phyloP scores from a whole-genome alignment of 1,284 basidiomycete genomes.

The Tranzscheliella williamsii region DNA sequence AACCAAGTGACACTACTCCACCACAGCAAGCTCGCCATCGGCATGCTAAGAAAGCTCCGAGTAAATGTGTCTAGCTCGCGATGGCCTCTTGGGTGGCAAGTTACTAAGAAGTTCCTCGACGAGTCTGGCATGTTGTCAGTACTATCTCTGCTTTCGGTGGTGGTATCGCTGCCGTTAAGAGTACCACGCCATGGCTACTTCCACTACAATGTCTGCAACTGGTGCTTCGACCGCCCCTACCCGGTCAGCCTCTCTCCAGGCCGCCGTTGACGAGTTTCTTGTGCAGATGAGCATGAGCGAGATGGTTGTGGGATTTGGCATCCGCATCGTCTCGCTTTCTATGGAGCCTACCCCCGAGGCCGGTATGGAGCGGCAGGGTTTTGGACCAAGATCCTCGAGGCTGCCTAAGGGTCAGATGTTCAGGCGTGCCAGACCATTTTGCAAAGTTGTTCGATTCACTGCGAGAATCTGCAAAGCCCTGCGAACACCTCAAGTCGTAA shows the following conservation, averaged over 20 bases:
- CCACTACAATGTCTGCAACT: too few species aligned
- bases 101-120: too few species aligned
- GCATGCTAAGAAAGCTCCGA: too few species aligned
- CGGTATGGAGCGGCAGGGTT: constrained; percentile 74
- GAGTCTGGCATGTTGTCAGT: constrained; percentile 63
- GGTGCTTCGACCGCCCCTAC: neutral
- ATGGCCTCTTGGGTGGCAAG: too few species aligned
- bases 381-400: constrained; percentile 78
- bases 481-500: constrained; percentile 84
- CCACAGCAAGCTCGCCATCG: too few species aligned
- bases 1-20: too few species aligned
- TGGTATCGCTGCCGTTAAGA: neutral
- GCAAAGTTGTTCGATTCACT: constrained; percentile 63
- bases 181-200: constrained; percentile 51
- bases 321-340: constrained; percentile 78
- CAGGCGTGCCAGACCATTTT: constrained; percentile 75
- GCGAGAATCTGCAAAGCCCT: constrained; percentile 79
- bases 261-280: constrained; percentile 45
- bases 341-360: constrained; percentile 71
- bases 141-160: constrained; percentile 15
- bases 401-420: constrained; percentile 88
- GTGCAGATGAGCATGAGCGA: constrained; percentile 55
- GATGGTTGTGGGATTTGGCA: constrained; percentile 84
- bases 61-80: too few species aligned
- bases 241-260: constrained; percentile 5